A percentile compares a stretch with the other conserved stretches of the same genome.
Conservation (phyloP, 2,329 filamentous ascomycete species). For the Fusarium camptoceras region DNA sequence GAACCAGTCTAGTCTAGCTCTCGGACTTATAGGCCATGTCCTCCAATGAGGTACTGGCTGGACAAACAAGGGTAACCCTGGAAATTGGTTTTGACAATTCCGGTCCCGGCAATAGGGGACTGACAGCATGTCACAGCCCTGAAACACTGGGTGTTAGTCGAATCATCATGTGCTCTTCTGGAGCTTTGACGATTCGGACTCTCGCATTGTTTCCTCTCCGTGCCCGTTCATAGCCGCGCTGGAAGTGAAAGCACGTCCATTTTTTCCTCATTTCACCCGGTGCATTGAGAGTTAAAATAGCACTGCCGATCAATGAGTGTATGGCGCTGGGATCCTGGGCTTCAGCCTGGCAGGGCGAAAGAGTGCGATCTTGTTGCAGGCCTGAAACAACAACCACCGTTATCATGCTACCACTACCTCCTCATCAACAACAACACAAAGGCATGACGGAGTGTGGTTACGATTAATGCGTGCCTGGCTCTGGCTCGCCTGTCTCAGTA, state of each 20-base stretch:
- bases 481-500: background rate
- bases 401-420: slow-evolving; percentile 9
- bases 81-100: slow-evolving; percentile 28
- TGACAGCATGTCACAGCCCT: slow-evolving; percentile 30
- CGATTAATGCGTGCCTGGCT: background rate
- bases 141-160: slow-evolving; percentile 40
- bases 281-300: background rate
- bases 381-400: slow-evolving; percentile 34
- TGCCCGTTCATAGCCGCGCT: background rate
- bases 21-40: slow-evolving; percentile 13
- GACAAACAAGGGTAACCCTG: slow-evolving; percentile 28
- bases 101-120: slow-evolving; percentile 33
- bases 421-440: slow-evolving; percentile 1
- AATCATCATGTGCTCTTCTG: slow-evolving; percentile 22
- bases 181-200: slow-evolving; percentile 12
- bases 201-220: background rate
- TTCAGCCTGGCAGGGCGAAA: slow-evolving; percentile 4
- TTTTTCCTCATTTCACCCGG: slow-evolving; percentile 8
- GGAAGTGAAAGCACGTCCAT: background rate
- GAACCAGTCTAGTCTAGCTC: slow-evolving; percentile 3
- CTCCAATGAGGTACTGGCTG: slow-evolving; percentile 24
- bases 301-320: slow-evolving; percentile 8
- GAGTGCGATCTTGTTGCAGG: slow-evolving; percentile 11
- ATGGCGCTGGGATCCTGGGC: background rate
- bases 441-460: background rate